These are phyloP conservation scores for Aspergillus nidulans DNA, from an alignment of 495 filamentous ascomycete species.

Conservation along the genomic window DNA sequence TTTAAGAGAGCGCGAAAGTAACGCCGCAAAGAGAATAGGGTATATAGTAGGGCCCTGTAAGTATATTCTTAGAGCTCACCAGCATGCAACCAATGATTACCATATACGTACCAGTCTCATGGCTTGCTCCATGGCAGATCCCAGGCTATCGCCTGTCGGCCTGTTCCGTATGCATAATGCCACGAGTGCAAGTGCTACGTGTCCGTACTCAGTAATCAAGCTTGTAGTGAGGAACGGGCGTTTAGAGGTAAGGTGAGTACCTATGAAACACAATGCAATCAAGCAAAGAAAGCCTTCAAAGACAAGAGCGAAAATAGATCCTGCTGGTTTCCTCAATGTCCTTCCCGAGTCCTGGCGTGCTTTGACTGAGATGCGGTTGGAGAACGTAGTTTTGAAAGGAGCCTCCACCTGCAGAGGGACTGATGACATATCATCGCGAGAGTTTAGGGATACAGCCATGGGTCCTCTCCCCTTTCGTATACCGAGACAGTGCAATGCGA, in stretches of 20 bases:
- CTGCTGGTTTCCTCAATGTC: constrained; percentile 5
- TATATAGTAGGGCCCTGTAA: constrained; percentile 10
- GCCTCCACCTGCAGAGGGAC: background rate
- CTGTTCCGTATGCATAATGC: constrained; percentile 6
- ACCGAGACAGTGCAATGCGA: background rate
- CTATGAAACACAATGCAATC: constrained; percentile 11
- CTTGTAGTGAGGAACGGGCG: too few species aligned
- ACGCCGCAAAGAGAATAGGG: constrained; percentile 9
- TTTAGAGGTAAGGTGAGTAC: background rate
- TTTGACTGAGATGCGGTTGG: background rate
- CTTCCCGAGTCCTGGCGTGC: background rate
- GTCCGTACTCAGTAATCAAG: background rate
- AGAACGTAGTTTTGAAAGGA: background rate
- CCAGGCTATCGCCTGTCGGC: constrained; percentile 9
- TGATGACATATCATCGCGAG: background rate
- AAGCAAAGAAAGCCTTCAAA: constrained; percentile 7
- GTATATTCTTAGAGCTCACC: background rate
- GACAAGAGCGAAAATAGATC: constrained; percentile 4
- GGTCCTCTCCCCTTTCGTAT: background rate
- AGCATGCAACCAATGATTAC: background rate
- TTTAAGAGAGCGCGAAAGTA: constrained; percentile 10
- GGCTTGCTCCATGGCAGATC: constrained; percentile 5
- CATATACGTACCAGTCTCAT: constrained; percentile 6
- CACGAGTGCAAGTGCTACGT: constrained; percentile 1
- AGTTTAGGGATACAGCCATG: background rate